Evolutionary conservation across 2,329 filamentous ascomycete genomes (phyloP), one percentile per base, ranked within the genome.

Genomic region (Zymoseptoria pseudotritici): DNA sequence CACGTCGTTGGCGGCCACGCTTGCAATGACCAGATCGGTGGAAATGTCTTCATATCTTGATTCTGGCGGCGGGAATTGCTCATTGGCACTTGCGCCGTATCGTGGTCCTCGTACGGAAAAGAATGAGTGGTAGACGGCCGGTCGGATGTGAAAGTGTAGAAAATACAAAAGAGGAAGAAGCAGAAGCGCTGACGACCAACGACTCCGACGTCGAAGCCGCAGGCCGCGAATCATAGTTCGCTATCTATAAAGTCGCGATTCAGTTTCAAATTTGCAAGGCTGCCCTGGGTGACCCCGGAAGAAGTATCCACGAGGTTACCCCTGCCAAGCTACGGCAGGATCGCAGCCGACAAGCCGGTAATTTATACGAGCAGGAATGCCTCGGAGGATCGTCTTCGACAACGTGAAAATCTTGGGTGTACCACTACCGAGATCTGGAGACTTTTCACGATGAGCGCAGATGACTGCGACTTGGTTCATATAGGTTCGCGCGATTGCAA

Each of bases 21-120:
- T 51, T n/a, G 52, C 52, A 46, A 55, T 59, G 52, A 58, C 57
- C 17, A 59, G 52, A 53, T 56, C n/a, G 31, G n/a, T 52, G 20
- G 50, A 21, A 19, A 52, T 46, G 36, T 46, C 36, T 46, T 46
- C 17, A 46, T 46, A 46, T 46, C 17, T 46, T n/a, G 36, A 46
- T 13, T 13, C 13, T 17, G 36, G 36, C 36, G 3, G 36, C 36
- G 7, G 36, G n/a, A 46, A 46, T 46, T n/a, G 36, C 13, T n/a
- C 36, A 46, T 46, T 17, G 17, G 13, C 36, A 17, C 13, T 17
- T 7, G 36, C 36, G 17, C 36, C 36, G 36, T 46, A 11, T 46
- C 36, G 36, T 17, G 36, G 36, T 46, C 36, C 36, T 46, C 36
- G 36, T 17, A 46, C 36, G 17, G 36, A n/a, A 17, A 46, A 17